A percentile compares a stretch with the other conserved stretches of the same genome.
phyloP scores from a whole-genome alignment of 129 eudicot species.

The Chrysanthemum makinoi region DNA sequence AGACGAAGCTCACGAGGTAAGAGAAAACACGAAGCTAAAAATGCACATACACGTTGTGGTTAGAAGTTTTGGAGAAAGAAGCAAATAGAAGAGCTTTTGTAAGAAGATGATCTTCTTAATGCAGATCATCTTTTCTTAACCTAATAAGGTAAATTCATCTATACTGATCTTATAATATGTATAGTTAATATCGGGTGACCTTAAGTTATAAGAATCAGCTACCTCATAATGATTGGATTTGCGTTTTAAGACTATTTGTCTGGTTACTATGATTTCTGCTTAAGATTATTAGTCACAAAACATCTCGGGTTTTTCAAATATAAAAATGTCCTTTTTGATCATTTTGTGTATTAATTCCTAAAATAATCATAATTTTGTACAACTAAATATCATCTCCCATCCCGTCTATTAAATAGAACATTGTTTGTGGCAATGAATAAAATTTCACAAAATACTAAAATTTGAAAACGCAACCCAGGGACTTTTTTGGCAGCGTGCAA shows the following conservation, averaged over 20 bases:
- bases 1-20: constrained; percentile 23
- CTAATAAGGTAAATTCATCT: constrained; percentile 39
- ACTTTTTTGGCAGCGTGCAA: not conserved
- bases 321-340: no score
- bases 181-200: no score
- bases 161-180: not conserved
- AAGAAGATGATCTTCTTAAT: constrained; percentile 63
- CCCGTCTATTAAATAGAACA: not conserved
- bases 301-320: no score
- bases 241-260: no score
- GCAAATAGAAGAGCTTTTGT: not conserved
- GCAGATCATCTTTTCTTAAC: constrained; percentile 59
- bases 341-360: no score
- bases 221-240: no score
- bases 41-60: not conserved
- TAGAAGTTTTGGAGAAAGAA: constrained; percentile 4
- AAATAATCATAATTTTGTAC: no score
- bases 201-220: no score
- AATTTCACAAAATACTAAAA: not conserved
- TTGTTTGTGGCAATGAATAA: not conserved
- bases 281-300: no score
- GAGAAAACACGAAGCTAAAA: constrained; percentile 22
- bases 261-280: no score
- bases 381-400: no score
- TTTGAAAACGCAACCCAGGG: no score